These are phyloP conservation scores for Tripterygium wilfordii DNA, from an alignment of 177 flowering plant genomes.

Conservation along the genomic window DNA sequence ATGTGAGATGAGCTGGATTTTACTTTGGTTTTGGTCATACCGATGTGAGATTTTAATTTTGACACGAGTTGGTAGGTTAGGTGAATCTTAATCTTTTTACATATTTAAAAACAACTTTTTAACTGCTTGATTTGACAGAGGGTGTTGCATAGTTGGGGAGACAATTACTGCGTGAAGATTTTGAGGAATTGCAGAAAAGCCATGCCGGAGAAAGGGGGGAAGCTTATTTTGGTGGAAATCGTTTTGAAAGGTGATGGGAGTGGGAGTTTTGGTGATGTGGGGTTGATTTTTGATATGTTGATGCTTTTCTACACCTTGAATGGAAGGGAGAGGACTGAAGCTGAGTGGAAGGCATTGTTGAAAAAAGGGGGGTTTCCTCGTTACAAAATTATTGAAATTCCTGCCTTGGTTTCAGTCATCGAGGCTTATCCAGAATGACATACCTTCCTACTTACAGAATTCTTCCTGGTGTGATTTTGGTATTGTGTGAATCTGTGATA, in stretches of 20 bases:
- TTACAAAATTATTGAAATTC: constrained; percentile 23
- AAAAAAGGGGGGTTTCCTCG: constrained; percentile 22
- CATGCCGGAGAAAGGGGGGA: constrained; percentile 11
- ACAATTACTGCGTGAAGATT: neutral
- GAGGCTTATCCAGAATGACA: constrained; percentile 21
- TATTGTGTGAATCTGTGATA: neutral
- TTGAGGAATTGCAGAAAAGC: neutral
- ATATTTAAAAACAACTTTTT: neutral
- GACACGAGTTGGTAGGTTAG: neutral
- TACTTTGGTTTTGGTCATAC: too few relatives aligned
- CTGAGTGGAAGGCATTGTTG: constrained; percentile 17
- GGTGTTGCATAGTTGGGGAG: neutral
- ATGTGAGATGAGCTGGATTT: too few relatives aligned
- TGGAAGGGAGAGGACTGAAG: constrained; percentile 23
- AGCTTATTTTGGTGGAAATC: too few relatives aligned
- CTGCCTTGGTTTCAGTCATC: constrained; percentile 16
- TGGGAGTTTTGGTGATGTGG: too few relatives aligned
- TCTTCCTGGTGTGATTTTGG: neutral
- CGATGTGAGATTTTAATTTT: neutral
- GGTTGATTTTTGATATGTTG: too few relatives aligned
- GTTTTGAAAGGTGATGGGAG: too few relatives aligned
- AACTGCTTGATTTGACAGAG: neutral
- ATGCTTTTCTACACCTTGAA: too few relatives aligned
- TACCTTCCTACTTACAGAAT: neutral
- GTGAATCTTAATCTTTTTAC: neutral